A percentile compares a stretch with the other conserved stretches of the same genome.
Conservation (phyloP, 2,329 filamentous ascomycete species). For the Hypoxylon rubiginosum region DNA sequence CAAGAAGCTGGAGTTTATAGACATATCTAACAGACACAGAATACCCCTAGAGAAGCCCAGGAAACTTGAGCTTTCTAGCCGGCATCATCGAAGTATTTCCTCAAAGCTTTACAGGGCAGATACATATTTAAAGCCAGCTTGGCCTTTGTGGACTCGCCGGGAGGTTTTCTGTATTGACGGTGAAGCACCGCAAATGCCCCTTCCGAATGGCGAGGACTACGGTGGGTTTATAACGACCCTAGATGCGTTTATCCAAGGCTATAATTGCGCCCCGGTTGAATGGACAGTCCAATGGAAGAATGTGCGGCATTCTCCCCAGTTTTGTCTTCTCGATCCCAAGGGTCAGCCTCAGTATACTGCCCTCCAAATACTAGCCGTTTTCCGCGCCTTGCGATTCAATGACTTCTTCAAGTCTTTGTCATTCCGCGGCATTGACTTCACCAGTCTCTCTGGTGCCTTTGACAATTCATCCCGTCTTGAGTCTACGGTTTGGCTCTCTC, state of each 20-base stretch:
- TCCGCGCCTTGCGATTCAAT: conserved; percentile 69
- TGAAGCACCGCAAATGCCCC: conserved; percentile 65
- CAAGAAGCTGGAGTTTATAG: background rate
- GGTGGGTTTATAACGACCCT: conserved; percentile 68
- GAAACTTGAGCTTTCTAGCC: conserved; percentile 66
- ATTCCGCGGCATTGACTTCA: conserved; percentile 66
- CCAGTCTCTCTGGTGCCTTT: conserved; percentile 55
- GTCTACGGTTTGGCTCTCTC: conserved; percentile 64
- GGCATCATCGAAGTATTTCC: conserved; percentile 67
- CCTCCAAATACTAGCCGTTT: conserved; percentile 68
- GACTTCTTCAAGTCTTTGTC: conserved; percentile 72
- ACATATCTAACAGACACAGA: conserved; percentile 47
- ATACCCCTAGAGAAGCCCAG: conserved; percentile 59
- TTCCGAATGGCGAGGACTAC: conserved; percentile 68
- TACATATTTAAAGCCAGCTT: conserved; percentile 68
- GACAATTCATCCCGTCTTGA: conserved; percentile 62
- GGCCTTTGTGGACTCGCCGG: conserved; percentile 68
- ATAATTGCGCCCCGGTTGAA: conserved; percentile 62
- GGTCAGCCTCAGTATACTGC: conserved; percentile 59
- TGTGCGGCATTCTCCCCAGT: conserved; percentile 62
- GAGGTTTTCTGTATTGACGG: conserved; percentile 67
- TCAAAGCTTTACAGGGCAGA: conserved; percentile 67
- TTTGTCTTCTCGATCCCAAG: conserved; percentile 63
- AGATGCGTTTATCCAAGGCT: conserved; percentile 68
- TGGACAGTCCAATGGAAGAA: conserved; percentile 67